Evolutionary conservation across 192 early-diverging fungal genomes (phyloP), one percentile per base, ranked within the genome.

Genomic region (Coemansia sp.): DNA sequence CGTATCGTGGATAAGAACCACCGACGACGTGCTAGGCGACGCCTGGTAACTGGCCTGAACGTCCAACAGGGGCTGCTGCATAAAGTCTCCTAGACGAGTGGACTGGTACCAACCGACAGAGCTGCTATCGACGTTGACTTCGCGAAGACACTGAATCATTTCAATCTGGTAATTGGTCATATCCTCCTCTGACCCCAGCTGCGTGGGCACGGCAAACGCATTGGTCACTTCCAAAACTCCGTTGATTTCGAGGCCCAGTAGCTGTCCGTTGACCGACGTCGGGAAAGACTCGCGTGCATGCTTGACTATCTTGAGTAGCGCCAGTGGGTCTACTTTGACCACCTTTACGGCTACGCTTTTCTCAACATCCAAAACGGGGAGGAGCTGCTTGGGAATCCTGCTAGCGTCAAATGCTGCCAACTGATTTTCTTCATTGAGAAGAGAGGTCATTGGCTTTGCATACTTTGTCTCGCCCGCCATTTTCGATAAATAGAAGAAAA

Each of bases 21-120:
- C 95, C 67, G 90, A 89, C 75, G 96, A 85, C 68, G 74, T 88
- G 62, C n/a, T 73, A 9, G 72, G 58, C 43, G 92, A 89, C 78
- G 88, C 89, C 85, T 99, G 97, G 85, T 95, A 95, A 74, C 90
- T 91, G 66, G 88, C 91, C 85, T 96, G 94, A 29, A 90, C 92
- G 58, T 98, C 96, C 76, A 99, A 88, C 73, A 98, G 82, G 38
- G 88, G 89, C 81, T 92, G 88, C 81, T 95, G 92, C 88, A 95
- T 90, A 78, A 96, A 95, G 70, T 91, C 90, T 68, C 92, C 92
- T 72, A 97, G 82, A 63, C 92, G 87, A 36, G 95, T 91, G 29
- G 95, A 94, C 75, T 95, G 95, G 84, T 98, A 96, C 95, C 97
- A 97, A 24, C 98, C 98, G 40, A 98, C 96, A 52, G 95, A 92